Percentiles rank a stretch among this genome's conserved stretches.
Conservation (phyloP, 148 eudicot species). For the Vaccinium darrowii region DNA sequence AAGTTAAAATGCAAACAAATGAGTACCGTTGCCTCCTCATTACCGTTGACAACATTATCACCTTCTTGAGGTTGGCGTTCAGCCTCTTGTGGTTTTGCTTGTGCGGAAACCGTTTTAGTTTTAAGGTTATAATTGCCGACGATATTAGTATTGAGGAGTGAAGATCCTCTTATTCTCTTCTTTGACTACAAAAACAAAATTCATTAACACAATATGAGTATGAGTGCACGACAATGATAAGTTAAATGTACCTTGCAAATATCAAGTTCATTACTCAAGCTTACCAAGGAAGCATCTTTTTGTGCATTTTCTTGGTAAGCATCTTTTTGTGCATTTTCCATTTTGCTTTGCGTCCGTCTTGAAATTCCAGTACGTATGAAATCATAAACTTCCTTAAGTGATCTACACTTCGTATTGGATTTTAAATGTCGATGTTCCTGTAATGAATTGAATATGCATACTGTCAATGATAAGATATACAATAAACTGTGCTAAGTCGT, state of each 20-base stretch:
- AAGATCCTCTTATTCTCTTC: neutral
- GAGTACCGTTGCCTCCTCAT: neutral
- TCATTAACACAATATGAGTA: neutral
- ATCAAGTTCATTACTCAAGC: neutral
- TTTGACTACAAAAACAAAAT: neutral
- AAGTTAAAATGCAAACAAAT: neutral
- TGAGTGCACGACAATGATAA: neutral
- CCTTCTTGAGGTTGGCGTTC: neutral
- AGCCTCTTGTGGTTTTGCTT: neutral
- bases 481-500: neutral
- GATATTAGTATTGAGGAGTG: neutral
- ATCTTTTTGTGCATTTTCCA: neutral
- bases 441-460: neutral
- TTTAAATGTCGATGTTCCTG: neutral
- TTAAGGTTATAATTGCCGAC: neutral
- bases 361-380: neutral
- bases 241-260: neutral
- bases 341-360: neutral
- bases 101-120: neutral
- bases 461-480: neutral
- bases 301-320: neutral
- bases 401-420: neutral
- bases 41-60: neutral
- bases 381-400: neutral
- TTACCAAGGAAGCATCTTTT: neutral